A percentile compares a stretch with the other conserved stretches of the same genome.
Evolutionary conservation across 768 basidiomycete genomes (phyloP).

Genomic region (Mycena crocata): DNA sequence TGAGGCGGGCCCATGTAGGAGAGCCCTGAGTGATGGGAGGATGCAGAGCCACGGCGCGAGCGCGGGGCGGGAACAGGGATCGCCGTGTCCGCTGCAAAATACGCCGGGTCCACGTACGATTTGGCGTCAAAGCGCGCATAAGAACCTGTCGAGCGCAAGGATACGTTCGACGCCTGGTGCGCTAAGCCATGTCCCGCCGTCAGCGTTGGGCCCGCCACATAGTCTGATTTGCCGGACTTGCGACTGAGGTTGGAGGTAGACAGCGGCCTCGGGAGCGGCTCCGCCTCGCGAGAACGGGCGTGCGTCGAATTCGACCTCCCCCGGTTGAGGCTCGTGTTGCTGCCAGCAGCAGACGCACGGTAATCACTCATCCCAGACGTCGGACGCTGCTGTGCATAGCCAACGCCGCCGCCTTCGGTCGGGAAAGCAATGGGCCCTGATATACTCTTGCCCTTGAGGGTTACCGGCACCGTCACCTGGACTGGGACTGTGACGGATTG

Average conservation of each 20-base stretch:
- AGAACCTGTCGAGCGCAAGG: slow-evolving; percentile 24
- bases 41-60: slow-evolving; percentile 10
- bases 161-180: slow-evolving; percentile 27
- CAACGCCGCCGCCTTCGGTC: neutral
- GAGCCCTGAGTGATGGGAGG: slow-evolving; percentile 23
- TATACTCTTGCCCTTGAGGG: slow-evolving; percentile 24
- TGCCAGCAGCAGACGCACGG: slow-evolving; percentile 14
- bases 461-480: slow-evolving; percentile 26
- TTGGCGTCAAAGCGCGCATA: slow-evolving; percentile 24
- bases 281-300: neutral
- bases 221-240: slow-evolving; percentile 17
- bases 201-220: slow-evolving; percentile 16
- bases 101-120: slow-evolving; percentile 32
- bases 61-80: slow-evolving; percentile 13
- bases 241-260: slow-evolving; percentile 19
- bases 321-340: slow-evolving; percentile 12
- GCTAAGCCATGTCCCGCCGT: slow-evolving; percentile 10
- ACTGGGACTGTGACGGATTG: slow-evolving; percentile 26
- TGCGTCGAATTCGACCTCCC: slow-evolving; percentile 6
- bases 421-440: slow-evolving; percentile 16
- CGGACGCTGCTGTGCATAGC: neutral
- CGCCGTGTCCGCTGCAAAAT: slow-evolving; percentile 24
- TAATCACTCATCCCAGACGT: slow-evolving; percentile 11
- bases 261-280: slow-evolving; percentile 5
- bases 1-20: slow-evolving; percentile 18